Evolutionary conservation across 2,329 filamentous ascomycete genomes (phyloP).

Genomic region (Septoria petroselini): DNA sequence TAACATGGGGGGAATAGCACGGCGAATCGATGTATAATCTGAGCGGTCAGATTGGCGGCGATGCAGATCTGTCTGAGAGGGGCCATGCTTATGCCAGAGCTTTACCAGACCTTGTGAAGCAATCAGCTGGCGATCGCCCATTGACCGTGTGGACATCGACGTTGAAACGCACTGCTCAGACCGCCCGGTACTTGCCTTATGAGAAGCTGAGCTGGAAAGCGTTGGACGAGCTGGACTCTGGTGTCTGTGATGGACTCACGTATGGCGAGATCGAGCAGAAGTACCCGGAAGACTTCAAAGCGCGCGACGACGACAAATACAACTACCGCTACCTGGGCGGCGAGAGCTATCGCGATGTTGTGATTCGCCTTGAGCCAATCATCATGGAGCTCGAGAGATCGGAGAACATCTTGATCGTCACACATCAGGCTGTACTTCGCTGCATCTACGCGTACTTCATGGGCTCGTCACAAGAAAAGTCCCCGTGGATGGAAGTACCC

Average conservation of each 20-base stretch:
- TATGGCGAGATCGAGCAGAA: constrained; percentile 90
- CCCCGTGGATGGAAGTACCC: constrained; percentile 98
- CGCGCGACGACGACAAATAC: constrained; percentile 97
- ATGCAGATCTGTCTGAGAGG: constrained; percentile 79
- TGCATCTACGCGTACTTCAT: constrained; percentile 99
- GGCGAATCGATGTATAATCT: constrained; percentile 94
- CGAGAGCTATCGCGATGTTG: constrained; percentile 93
- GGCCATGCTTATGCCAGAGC: constrained; percentile 84
- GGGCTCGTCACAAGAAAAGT: constrained; percentile 89
- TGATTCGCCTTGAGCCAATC: constrained; percentile 95
- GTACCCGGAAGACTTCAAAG: constrained; percentile 91
- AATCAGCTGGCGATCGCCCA: constrained; percentile 76
- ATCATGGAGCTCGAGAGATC: constrained; percentile 98
- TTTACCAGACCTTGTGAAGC: constrained; percentile 76
- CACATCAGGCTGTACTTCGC: constrained; percentile 91
- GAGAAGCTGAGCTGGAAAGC: constrained; percentile 99
- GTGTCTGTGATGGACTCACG: constrained; percentile 93
- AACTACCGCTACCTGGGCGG: constrained; percentile 98
- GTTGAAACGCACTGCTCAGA: constrained; percentile 82
- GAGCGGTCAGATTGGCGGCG: constrained; percentile 85
- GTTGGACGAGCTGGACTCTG: constrained; percentile 92
- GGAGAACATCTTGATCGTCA: constrained; percentile 97
- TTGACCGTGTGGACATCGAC: constrained; percentile 75
- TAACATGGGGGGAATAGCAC: constrained; percentile 56
- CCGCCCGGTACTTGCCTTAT: constrained; percentile 81